Evolutionary conservation across 441 rosid genomes (phyloP).

Genomic region (Mallotus japonicus): DNA sequence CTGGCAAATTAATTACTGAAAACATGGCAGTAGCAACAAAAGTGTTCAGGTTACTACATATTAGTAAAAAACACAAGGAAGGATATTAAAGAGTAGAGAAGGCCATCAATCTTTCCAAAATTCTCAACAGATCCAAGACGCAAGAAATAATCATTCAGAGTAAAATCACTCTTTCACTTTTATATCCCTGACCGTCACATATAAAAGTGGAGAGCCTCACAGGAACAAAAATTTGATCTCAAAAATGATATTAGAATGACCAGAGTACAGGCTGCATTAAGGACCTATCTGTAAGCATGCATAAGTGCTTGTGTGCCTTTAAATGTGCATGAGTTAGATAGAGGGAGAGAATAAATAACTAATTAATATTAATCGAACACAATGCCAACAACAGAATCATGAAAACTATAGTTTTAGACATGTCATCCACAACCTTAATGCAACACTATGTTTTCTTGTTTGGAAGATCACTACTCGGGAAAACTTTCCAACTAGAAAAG

Average conservation of each 20-base stretch:
- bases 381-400: not conserved
- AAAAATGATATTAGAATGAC: not conserved
- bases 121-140: not conserved
- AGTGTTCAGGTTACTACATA: constrained; percentile 15
- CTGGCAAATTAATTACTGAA: constrained; percentile 55
- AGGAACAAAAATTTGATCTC: not conserved
- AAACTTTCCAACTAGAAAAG: not conserved
- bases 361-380: not conserved
- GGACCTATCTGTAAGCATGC: not conserved
- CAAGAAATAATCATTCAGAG: not conserved
- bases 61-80: not conserved
- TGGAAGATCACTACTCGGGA: not conserved
- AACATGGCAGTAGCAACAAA: constrained; percentile 15
- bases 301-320: not conserved
- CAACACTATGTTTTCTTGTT: not conserved
- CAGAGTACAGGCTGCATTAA: not conserved
- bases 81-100: not conserved
- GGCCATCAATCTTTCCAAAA: not conserved
- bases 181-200: not conserved
- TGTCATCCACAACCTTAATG: not conserved
- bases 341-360: not conserved
- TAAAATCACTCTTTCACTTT: too few species aligned
- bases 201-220: not conserved
- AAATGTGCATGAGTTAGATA: not conserved
- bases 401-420: not conserved